These are phyloP conservation scores for Solanum tacnaense DNA, from an alignment of 257 asterid genomes.

Conservation along the genomic window DNA sequence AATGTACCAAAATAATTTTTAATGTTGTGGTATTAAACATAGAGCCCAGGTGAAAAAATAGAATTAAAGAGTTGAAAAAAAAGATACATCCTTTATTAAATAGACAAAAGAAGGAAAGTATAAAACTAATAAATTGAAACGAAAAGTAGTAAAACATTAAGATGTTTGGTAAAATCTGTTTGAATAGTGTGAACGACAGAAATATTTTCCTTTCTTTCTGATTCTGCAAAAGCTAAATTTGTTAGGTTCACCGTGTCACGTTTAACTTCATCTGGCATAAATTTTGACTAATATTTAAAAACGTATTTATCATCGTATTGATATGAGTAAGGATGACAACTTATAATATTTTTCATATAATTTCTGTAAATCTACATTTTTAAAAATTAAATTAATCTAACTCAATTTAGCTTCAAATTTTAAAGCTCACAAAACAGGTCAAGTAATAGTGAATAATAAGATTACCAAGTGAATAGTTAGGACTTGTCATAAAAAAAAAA, in stretches of 20 bases:
- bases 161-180: not conserved
- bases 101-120: no score
- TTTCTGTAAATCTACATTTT: no score
- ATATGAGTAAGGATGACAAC: not conserved
- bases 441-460: no score
- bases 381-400: no score
- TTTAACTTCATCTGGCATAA: not conserved
- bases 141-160: not conserved
- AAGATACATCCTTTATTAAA: not conserved
- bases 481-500: not conserved
- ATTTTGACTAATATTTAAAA: no score
- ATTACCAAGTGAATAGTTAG: no score
- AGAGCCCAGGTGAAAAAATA: not conserved
- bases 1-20: accelerated
- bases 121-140: not conserved
- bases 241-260: not conserved
- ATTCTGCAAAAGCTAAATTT: not conserved
- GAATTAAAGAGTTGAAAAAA: not conserved
- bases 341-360: not conserved
- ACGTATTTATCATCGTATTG: not conserved
- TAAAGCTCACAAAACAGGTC: no score
- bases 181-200: not conserved
- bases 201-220: not conserved
- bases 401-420: no score
- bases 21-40: not conserved